Evolutionary conservation across 371 early-diverging fungal species (phyloP).

Genomic region (Mortierella sp.): DNA sequence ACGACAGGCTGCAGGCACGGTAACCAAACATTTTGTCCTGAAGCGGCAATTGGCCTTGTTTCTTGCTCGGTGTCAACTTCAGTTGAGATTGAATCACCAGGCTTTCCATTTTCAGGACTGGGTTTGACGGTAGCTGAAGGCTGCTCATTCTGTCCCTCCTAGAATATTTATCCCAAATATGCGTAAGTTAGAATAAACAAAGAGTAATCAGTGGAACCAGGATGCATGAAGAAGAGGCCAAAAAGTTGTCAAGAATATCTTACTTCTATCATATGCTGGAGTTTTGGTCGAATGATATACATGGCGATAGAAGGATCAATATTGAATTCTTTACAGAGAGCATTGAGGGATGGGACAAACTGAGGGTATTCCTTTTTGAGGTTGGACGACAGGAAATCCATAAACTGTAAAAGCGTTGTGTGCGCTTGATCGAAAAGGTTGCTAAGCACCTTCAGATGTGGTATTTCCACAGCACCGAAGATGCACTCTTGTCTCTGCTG

Average conservation of each 20-base stretch:
- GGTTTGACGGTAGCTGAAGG: conserved; percentile 1
- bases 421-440: conserved; percentile 73
- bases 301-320: conserved; percentile 83
- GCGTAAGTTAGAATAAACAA: too few species aligned
- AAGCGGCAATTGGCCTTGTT: not conserved
- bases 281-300: conserved; percentile 77
- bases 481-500: conserved; percentile 63
- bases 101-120: conserved; percentile 2
- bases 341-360: conserved; percentile 70
- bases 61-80: not conserved
- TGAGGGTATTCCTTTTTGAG: conserved; percentile 72
- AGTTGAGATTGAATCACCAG: not conserved
- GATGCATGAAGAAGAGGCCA: too few species aligned
- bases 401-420: conserved; percentile 71
- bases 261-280: conserved; percentile 52
- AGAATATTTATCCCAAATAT: not conserved
- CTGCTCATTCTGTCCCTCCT: conserved; percentile 14
- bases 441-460: conserved; percentile 66
- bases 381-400: conserved; percentile 72
- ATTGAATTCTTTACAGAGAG: conserved; percentile 68
- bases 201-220: too few species aligned
- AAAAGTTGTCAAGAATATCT: too few species aligned
- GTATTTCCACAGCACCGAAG: conserved; percentile 57
- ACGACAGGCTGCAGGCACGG: conserved; percentile 55
- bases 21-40: conserved; percentile 30